Conservation (phyloP, 1,284 basidiomycete species). For the Ceraceosorus bombacis region DNA sequence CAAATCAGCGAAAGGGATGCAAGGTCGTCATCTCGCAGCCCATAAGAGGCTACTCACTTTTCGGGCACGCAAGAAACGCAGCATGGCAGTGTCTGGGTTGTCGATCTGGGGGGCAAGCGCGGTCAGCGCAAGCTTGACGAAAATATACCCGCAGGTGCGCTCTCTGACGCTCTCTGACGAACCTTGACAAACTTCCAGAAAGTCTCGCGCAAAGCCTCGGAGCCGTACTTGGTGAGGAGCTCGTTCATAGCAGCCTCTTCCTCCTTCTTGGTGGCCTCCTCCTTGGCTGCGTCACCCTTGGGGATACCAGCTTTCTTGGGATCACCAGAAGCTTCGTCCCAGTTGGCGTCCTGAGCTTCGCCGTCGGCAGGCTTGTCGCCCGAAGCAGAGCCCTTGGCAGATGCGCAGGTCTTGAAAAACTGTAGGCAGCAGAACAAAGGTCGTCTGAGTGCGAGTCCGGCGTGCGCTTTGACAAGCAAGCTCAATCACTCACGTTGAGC, state of each 20-base stretch:
- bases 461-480: not conserved
- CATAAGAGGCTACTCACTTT: no score
- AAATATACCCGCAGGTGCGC: no score
- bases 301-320: slow-evolving; percentile 38
- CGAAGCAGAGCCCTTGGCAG: no score
- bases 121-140: no score
- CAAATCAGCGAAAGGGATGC: no score
- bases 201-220: slow-evolving; percentile 41
- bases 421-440: not conserved
- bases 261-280: slow-evolving; percentile 39
- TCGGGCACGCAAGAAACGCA: slow-evolving; percentile 49
- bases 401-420: not conserved
- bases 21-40: no score
- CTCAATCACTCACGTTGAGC: slow-evolving; percentile 20
- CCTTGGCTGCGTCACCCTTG: slow-evolving; percentile 46
- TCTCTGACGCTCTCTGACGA: no score
- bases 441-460: not conserved
- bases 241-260: slow-evolving; percentile 46
- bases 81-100: slow-evolving; percentile 41
- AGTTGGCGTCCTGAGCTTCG: not conserved
- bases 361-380: no score
- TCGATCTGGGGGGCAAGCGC: slow-evolving; percentile 14
- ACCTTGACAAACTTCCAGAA: slow-evolving; percentile 48
- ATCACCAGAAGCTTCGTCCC: not conserved
- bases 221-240: slow-evolving; percentile 48